phyloP scores from a whole-genome alignment of 2,329 filamentous ascomycete species.

The Aspergillus floridensis region DNA sequence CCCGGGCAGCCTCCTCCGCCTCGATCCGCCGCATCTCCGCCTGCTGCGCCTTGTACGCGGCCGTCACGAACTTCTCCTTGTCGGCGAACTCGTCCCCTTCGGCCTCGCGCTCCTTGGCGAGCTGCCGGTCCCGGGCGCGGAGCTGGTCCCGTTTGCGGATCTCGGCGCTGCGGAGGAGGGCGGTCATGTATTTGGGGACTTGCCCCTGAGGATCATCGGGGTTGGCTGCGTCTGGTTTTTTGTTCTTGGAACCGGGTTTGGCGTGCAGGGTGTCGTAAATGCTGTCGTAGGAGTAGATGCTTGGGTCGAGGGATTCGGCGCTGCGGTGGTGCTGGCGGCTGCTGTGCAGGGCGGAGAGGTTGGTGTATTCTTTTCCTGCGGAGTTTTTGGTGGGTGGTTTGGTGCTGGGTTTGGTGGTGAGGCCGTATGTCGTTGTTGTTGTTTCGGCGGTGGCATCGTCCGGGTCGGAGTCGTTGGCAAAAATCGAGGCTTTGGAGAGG shows the following conservation, averaged over 20 bases:
- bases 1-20: constrained; percentile 58
- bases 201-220: constrained; percentile 16
- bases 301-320: constrained; percentile 45
- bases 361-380: constrained; percentile 33
- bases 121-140: constrained; percentile 58
- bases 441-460: constrained; percentile 18
- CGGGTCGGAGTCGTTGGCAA: constrained; percentile 38
- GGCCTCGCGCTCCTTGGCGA: constrained; percentile 60
- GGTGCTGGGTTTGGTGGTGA: constrained; percentile 23
- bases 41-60: constrained; percentile 64
- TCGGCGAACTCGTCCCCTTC: constrained; percentile 67
- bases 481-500: constrained; percentile 36
- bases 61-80: constrained; percentile 66
- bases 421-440: constrained; percentile 17
- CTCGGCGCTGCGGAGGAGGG: constrained; percentile 58
- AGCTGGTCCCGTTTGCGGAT: constrained; percentile 62
- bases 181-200: constrained; percentile 60
- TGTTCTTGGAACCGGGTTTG: too few relatives aligned
- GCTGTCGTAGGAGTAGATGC: constrained; percentile 51
- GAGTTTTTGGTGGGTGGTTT: not conserved
- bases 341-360: constrained; percentile 47
- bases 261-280: constrained; percentile 50
- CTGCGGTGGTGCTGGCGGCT: constrained; percentile 45
- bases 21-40: constrained; percentile 58
- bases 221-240: too few relatives aligned